phyloP scores from a whole-genome alignment of 805 yeast species.

The Teunomyces panamensis region DNA sequence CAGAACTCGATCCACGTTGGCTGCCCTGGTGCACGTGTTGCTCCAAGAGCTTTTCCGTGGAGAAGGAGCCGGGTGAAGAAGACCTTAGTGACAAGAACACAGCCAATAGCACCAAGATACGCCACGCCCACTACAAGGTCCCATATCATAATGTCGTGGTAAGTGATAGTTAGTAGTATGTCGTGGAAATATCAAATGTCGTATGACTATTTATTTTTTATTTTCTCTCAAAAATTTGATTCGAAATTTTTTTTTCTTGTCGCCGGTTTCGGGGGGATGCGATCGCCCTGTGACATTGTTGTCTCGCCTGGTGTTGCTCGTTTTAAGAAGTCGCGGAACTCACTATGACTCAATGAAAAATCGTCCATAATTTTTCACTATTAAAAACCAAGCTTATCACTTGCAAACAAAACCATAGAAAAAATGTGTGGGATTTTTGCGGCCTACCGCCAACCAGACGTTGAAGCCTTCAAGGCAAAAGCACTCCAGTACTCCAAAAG shows the following conservation, averaged over 20 bases:
- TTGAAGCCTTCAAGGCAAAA: conserved; percentile 75
- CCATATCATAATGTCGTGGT: not conserved
- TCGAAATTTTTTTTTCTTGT: too few species aligned
- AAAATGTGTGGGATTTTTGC: conserved; percentile 98
- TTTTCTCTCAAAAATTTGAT: too few species aligned
- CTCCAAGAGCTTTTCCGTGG: conserved; percentile 19
- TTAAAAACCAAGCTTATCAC: not conserved
- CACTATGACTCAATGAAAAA: conserved; percentile 1
- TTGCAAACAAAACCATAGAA: conserved; percentile 1
- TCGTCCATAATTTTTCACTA: conserved; percentile 4
- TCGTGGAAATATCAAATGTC: not conserved
- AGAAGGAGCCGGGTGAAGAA: conserved; percentile 16
- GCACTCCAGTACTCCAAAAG: conserved; percentile 89
- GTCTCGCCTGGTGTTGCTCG: conserved; percentile 1
- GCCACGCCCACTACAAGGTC: not conserved
- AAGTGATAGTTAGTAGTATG: not conserved
- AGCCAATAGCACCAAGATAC: not conserved
- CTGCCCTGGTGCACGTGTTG: not conserved
- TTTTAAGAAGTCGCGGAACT: not conserved
- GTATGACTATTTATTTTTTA: not conserved
- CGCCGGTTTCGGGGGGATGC: not conserved
- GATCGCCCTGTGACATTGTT: not conserved
- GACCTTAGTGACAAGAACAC: conserved; percentile 14
- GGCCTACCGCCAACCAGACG: conserved; percentile 77
- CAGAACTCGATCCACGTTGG: conserved; percentile 3